phyloP scores from a whole-genome alignment of 441 rosid species.

The Viola pubescens region DNA sequence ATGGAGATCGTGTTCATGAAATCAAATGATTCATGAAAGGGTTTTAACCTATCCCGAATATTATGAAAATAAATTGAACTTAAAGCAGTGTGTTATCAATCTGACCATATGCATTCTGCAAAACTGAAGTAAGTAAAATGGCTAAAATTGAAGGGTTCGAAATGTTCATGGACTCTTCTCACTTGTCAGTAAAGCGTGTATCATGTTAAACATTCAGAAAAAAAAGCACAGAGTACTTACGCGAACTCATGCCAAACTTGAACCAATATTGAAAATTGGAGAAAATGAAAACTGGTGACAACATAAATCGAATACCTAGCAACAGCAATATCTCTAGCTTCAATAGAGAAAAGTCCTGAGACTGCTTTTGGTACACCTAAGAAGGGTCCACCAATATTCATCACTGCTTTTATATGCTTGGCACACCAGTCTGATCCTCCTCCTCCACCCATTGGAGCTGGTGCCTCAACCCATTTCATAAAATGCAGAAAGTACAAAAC shows the following conservation, averaged over 20 bases:
- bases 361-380: conserved; percentile 49
- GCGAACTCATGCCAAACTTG: no score
- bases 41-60: neutral
- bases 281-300: no score
- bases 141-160: no score
- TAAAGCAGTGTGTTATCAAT: no score
- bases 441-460: conserved; percentile 38
- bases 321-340: conserved; percentile 38
- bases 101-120: no score
- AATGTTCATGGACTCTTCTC: no score
- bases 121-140: no score
- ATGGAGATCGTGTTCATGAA: neutral
- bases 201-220: no score
- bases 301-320: conserved; percentile 26
- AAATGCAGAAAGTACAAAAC: conserved; percentile 52
- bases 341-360: conserved; percentile 38
- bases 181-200: no score
- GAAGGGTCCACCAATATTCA: conserved; percentile 49
- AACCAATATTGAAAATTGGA: no score
- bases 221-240: no score
- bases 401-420: conserved; percentile 41
- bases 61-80: neutral
- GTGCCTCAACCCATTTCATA: conserved; percentile 54
- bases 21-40: neutral
- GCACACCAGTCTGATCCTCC: conserved; percentile 51